Percentiles rank a stretch among this genome's conserved stretches.
These are phyloP conservation scores for Auricularia auricula-judae DNA, from an alignment of 768 basidiomycete genomes.

Conservation along the genomic window DNA sequence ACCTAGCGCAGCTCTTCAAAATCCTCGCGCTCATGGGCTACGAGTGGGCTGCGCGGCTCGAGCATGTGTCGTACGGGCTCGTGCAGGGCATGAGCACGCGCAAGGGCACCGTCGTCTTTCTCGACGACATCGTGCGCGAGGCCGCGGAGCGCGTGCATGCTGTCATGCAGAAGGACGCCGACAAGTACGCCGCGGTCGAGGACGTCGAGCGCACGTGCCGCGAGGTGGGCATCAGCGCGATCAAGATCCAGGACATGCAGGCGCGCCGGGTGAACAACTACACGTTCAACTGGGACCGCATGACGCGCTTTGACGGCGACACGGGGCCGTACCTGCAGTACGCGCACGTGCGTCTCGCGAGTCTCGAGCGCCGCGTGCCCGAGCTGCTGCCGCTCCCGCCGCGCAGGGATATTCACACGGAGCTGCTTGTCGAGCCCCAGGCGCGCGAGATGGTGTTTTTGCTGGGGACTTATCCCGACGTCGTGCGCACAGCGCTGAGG, in stretches of 20 bases:
- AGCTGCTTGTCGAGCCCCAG: constrained; percentile 30
- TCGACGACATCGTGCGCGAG: constrained; percentile 33
- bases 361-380: constrained; percentile 38
- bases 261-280: constrained; percentile 32
- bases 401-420: constrained; percentile 24
- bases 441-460: constrained; percentile 33
- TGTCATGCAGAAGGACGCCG: constrained; percentile 37
- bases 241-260: constrained; percentile 39
- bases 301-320: constrained; percentile 43
- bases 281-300: constrained; percentile 34
- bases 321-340: constrained; percentile 41
- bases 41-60: constrained; percentile 28
- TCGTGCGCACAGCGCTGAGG: constrained; percentile 29
- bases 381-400: constrained; percentile 21
- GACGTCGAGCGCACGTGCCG: constrained; percentile 31
- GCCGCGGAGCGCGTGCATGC: constrained; percentile 35
- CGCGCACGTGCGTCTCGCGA: constrained; percentile 40
- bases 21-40: constrained; percentile 35
- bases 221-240: constrained; percentile 34
- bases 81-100: constrained; percentile 33
- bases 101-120: constrained; percentile 36
- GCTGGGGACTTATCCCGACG: constrained; percentile 33
- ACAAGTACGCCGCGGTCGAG: constrained; percentile 34
- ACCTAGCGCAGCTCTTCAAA: constrained; percentile 36
- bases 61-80: constrained; percentile 32